Evolutionary conservation across 148 eudicot genomes (phyloP).

Genomic region (Persicaria tinctoria): DNA sequence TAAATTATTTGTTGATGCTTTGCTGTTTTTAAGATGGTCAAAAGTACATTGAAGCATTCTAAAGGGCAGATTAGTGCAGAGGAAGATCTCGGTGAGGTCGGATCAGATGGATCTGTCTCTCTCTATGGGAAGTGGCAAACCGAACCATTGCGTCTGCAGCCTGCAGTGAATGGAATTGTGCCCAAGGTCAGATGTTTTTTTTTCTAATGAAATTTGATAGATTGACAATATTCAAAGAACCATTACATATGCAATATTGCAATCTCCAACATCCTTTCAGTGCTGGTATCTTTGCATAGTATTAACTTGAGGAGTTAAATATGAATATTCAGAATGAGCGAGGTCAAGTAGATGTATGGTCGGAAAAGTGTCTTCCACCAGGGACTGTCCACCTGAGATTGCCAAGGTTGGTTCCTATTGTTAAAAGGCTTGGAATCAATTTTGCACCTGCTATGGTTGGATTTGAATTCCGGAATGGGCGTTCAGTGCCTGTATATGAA

Average conservation of each 20-base stretch:
- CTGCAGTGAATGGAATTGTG: conserved; percentile 83
- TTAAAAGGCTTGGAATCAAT: conserved; percentile 67
- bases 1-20: neutral
- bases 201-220: neutral
- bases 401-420: conserved; percentile 66
- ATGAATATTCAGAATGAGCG: conserved; percentile 68
- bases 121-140: conserved; percentile 98
- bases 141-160: conserved; percentile 69
- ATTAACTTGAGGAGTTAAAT: neutral
- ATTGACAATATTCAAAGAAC: neutral
- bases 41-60: conserved; percentile 42
- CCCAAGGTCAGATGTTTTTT: conserved; percentile 54
- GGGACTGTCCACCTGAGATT: conserved; percentile 92
- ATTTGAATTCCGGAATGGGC: conserved; percentile 87
- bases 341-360: conserved; percentile 98
- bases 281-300: neutral
- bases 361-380: conserved; percentile 97
- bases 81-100: conserved; percentile 38
- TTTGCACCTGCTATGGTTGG: conserved; percentile 99
- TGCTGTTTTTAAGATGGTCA: conserved; percentile 39
- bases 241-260: neutral
- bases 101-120: conserved; percentile 35
- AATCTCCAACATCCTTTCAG: neutral
- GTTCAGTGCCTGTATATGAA: conserved; percentile 70
- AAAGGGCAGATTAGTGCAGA: conserved; percentile 40